A percentile compares a stretch with the other conserved stretches of the same genome.
phyloP scores from a whole-genome alignment of 2,329 filamentous ascomycete species.

The Colletotrichum aenigma region DNA sequence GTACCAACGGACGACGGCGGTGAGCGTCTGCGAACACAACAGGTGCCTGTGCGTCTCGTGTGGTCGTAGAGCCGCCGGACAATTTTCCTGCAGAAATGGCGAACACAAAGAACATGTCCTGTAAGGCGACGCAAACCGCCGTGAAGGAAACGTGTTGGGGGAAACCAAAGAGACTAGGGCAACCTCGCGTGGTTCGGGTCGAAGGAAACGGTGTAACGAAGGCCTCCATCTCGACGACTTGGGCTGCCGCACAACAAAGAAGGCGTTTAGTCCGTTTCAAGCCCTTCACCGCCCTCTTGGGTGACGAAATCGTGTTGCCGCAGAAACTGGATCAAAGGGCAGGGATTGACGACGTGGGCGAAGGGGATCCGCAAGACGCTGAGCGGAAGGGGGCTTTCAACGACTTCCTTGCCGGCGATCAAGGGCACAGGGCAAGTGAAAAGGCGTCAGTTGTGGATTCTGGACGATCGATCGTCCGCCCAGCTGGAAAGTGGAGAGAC shows the following conservation, averaged over 20 bases:
- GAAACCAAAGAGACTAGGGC: background rate
- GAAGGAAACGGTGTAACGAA: background rate
- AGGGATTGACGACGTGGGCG: background rate
- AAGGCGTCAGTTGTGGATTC: background rate
- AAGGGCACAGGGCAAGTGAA: background rate
- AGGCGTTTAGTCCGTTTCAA: slow-evolving; percentile 9
- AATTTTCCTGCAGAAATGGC: background rate
- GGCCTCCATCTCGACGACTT: background rate
- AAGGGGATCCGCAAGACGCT: background rate
- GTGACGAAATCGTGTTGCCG: background rate
- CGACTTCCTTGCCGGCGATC: background rate
- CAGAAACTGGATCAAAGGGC: background rate
- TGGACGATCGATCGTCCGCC: background rate
- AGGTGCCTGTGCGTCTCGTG: background rate
- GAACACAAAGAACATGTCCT: background rate
- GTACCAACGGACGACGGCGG: background rate
- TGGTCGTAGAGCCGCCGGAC: background rate
- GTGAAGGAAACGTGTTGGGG: background rate
- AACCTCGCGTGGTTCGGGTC: background rate
- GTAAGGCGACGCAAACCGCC: background rate
- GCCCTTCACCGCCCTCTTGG: background rate
- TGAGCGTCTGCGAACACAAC: background rate
- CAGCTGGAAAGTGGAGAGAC: background rate
- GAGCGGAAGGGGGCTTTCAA: background rate
- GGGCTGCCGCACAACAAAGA: slow-evolving; percentile 2